Conservation (phyloP, 2,329 filamentous ascomycete species). For the Beauveria varroae region DNA sequence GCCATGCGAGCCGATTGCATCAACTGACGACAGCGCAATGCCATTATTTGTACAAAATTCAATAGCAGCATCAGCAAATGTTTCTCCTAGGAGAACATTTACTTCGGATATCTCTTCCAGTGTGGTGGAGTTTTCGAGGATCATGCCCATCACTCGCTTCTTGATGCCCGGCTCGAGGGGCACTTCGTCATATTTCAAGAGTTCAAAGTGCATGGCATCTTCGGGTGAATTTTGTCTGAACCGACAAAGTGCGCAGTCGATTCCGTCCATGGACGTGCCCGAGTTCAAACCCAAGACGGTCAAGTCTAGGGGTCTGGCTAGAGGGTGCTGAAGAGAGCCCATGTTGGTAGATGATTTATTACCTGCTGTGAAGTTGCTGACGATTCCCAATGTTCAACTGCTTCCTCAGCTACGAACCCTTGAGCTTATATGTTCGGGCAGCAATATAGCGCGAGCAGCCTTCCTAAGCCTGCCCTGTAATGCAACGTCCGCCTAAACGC, state of each 20-base stretch:
- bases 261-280: slow-evolving; percentile 48
- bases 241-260: slow-evolving; percentile 50
- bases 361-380: neutral
- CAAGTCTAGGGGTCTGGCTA: slow-evolving; percentile 32
- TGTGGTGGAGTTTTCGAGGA: slow-evolving; percentile 44
- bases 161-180: slow-evolving; percentile 46
- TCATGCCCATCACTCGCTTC: slow-evolving; percentile 49
- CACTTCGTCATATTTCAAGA: slow-evolving; percentile 51
- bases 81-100: slow-evolving; percentile 49
- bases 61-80: slow-evolving; percentile 44
- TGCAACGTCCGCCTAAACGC: neutral
- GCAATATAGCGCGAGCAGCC: neutral
- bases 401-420: neutral
- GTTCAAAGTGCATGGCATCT: slow-evolving; percentile 46
- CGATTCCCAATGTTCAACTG: too few relatives aligned
- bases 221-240: slow-evolving; percentile 46
- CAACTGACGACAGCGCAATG: slow-evolving; percentile 38
- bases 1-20: slow-evolving; percentile 49
- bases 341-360: neutral
- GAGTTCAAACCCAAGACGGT: slow-evolving; percentile 44
- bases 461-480: neutral
- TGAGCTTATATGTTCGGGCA: neutral
- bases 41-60: slow-evolving; percentile 39
- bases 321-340: neutral
- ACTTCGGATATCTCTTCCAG: slow-evolving; percentile 47